A percentile compares a stretch with the other conserved stretches of the same genome.
Evolutionary conservation across 805 yeast genomes (phyloP).

Genomic region (Schizosaccharomyces cryophilus): DNA sequence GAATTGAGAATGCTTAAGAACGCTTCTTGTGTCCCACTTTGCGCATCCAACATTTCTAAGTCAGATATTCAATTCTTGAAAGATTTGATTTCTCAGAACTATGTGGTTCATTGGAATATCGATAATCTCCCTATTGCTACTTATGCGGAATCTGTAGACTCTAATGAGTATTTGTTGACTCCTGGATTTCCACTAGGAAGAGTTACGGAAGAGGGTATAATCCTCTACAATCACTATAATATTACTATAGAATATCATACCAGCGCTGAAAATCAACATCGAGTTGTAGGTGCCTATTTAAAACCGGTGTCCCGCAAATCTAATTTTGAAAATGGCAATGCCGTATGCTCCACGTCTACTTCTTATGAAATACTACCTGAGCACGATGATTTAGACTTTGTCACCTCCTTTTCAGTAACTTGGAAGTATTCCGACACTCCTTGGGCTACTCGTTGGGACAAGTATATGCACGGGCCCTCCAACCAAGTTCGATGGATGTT

Average conservation of each 20-base stretch:
- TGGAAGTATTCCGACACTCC: constrained; percentile 47
- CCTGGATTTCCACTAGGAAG: constrained; percentile 62
- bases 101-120: constrained; percentile 72
- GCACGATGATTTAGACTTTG: constrained; percentile 30
- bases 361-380: constrained; percentile 18
- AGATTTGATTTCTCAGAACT: constrained; percentile 57
- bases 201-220: constrained; percentile 27
- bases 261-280: constrained; percentile 36
- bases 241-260: constrained; percentile 62
- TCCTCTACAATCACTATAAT: constrained; percentile 58
- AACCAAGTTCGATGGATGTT: constrained; percentile 94
- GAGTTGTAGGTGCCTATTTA: constrained; percentile 80
- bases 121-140: constrained; percentile 89
- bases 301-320: constrained; percentile 33
- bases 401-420: constrained; percentile 60
- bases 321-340: constrained; percentile 7
- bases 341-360: neutral
- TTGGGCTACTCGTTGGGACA: constrained; percentile 99
- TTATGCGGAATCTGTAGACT: constrained; percentile 25
- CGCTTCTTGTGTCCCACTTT: constrained; percentile 40
- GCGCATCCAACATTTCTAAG: constrained; percentile 32
- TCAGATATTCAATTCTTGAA: constrained; percentile 54
- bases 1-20: constrained; percentile 54
- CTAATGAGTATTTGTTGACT: constrained; percentile 41
- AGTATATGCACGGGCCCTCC: constrained; percentile 71